Conservation (phyloP, 2,329 filamentous ascomycete genomes). For the Teratosphaeria viscida region DNA sequence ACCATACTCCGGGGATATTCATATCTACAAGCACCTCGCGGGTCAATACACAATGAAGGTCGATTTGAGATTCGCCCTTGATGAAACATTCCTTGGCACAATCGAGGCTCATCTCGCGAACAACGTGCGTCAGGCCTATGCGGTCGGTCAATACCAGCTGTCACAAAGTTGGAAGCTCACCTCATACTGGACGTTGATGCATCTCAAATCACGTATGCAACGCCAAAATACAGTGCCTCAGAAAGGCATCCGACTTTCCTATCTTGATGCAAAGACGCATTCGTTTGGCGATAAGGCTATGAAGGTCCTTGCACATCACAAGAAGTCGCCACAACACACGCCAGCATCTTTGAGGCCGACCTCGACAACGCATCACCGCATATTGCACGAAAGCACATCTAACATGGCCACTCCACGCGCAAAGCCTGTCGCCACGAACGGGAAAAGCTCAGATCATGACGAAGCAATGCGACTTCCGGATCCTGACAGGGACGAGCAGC, state of each 20-base stretch:
- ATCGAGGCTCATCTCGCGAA: constrained; percentile 1
- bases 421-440: constrained; percentile 27
- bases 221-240: not conserved
- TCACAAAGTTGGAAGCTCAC: constrained; percentile 52
- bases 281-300: not conserved
- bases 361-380: constrained; percentile 14
- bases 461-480: not conserved
- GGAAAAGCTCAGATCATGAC: not conserved
- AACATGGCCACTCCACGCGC: constrained; percentile 46
- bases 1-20: constrained; percentile 11
- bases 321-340: constrained; percentile 10
- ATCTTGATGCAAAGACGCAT: not conserved
- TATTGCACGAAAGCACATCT: constrained; percentile 35
- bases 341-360: constrained; percentile 11
- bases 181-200: constrained; percentile 29
- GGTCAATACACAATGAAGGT: constrained; percentile 1
- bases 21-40: constrained; percentile 6
- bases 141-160: constrained; percentile 30
- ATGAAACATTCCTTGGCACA: constrained; percentile 3
- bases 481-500: not conserved
- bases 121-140: constrained; percentile 45
- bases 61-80: not conserved
- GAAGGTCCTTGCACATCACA: not conserved
- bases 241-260: not conserved
- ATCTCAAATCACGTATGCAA: constrained; percentile 3